Evolutionary conservation across 1,284 basidiomycete genomes (phyloP).

Genomic region (Marasmius tenuissimus): DNA sequence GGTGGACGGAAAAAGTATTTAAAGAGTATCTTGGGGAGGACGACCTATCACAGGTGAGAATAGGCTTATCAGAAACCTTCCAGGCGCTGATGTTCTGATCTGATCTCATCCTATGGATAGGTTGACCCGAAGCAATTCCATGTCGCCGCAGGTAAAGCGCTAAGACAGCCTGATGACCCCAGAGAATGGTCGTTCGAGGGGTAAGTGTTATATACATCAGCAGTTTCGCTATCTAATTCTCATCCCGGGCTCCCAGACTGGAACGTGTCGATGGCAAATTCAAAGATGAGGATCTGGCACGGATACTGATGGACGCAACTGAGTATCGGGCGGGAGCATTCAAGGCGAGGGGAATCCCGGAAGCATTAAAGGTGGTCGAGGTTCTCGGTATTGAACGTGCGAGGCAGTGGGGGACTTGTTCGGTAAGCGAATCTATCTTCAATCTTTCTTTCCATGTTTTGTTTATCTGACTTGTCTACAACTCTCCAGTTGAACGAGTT

Average conservation of each 20-base stretch:
- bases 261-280: constrained; percentile 59
- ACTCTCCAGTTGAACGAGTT: constrained; percentile 47
- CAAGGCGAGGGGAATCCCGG: constrained; percentile 74
- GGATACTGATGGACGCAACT: constrained; percentile 66
- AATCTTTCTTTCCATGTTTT: neutral
- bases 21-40: constrained; percentile 40
- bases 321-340: constrained; percentile 69
- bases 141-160: constrained; percentile 31
- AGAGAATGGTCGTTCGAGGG: constrained; percentile 55
- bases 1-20: constrained; percentile 60
- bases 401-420: constrained; percentile 73
- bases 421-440: constrained; percentile 43
- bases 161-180: constrained; percentile 36
- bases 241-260: constrained; percentile 35
- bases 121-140: constrained; percentile 44
- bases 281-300: constrained; percentile 68
- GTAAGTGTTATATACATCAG: constrained; percentile 27
- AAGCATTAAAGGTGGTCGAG: constrained; percentile 69
- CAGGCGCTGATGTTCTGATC: constrained; percentile 10
- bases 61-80: neutral
- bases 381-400: constrained; percentile 72
- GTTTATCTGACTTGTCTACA: neutral
- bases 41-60: constrained; percentile 36
- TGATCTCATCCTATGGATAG: constrained; percentile 26
- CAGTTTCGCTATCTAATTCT: neutral